Base-by-base conservation (phyloP, 805 yeast species). In the Grigorovia transvaalensis region DNA sequence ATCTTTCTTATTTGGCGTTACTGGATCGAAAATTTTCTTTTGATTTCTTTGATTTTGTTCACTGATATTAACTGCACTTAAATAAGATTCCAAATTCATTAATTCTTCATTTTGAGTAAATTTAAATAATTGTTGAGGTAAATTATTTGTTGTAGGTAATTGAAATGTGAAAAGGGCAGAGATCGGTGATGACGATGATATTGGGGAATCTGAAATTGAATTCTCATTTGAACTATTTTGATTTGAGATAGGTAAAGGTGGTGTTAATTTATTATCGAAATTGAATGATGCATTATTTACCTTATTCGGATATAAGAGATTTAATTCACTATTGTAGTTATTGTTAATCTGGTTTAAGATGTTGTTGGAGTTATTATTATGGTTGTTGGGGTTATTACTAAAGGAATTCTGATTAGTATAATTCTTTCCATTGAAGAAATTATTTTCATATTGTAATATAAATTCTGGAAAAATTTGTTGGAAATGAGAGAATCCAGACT, bases 121-220 rank as follows among this genome's bases (percentile, higher is more conserved):
- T 45, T 60, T 64, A 52, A 65, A 65, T 27, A 57, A 48, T 29
- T 52, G 57, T 17, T 55, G 29, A 15, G 61, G 60, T 27, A 50
- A 46, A 12, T 55, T 47, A 8, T 56, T 56, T 17, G 57, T 47
- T 9, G 60, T 38, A 4, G 69, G 68, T 52, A 65, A 55, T 51
- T 64, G 66, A 50, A 65, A 64, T 48, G 62, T 64, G 27, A 63
- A 60, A 30, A 65, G 55, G 41, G 65, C 63, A 12, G 67, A 63
- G 2, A 63, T 59, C 19, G 69, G 69, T 7, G 69, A 65, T 15
- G 67, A 59, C 1, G 66, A 54, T 7, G 69, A 64, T 8, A 61
- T 44, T 8, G 69, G 67, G 0, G 65, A 62, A 4, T 56, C 63
- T 7, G 50, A 19, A 2, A 45, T 20, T 11, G 20, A 9, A 33